Percentiles rank a stretch among this genome's conserved stretches.
Conservation (phyloP, 1,284 basidiomycete species). For the Anthracocystis walkeri region DNA sequence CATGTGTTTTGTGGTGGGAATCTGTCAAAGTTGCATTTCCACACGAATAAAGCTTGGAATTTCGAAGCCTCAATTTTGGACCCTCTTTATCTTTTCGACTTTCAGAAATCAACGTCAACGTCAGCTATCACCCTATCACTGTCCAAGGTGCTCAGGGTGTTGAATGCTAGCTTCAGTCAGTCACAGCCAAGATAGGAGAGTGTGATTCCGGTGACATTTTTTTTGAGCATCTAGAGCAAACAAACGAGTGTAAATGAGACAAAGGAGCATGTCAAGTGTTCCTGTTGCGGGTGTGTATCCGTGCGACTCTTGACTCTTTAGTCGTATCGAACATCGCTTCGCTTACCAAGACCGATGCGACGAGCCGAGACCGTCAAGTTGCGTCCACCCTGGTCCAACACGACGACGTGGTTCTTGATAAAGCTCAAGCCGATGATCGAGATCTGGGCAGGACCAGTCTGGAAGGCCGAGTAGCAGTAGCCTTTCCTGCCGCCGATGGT, state of each 20-base stretch:
- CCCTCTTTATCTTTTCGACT: neutral
- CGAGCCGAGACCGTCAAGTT: slow-evolving; percentile 33
- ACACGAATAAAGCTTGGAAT: neutral
- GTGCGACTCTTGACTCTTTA: neutral
- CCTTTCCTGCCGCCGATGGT: slow-evolving; percentile 35
- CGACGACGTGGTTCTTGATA: slow-evolving; percentile 60
- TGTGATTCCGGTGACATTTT: slow-evolving; percentile 14
- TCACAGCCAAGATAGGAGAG: neutral
- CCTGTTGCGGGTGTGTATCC: neutral
- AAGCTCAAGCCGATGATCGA: slow-evolving; percentile 56
- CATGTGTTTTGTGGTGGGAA: no score
- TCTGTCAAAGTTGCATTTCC: no score
- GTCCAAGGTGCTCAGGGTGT: no score
- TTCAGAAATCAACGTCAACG: neutral
- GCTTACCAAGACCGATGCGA: slow-evolving; percentile 45
- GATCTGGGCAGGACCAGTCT: slow-evolving; percentile 45
- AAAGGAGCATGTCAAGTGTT: neutral
- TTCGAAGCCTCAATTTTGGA: neutral
- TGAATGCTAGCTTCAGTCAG: no score
- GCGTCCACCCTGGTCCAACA: slow-evolving; percentile 50
- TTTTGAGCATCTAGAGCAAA: slow-evolving; percentile 1
- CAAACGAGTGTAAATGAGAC: neutral
- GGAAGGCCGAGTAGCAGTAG: slow-evolving; percentile 59
- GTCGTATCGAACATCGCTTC: slow-evolving; percentile 46
- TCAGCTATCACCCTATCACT: no score